These are phyloP conservation scores for Coemansia sp. DNA, from an alignment of 192 early-diverging fungal species.

Conservation along the genomic window DNA sequence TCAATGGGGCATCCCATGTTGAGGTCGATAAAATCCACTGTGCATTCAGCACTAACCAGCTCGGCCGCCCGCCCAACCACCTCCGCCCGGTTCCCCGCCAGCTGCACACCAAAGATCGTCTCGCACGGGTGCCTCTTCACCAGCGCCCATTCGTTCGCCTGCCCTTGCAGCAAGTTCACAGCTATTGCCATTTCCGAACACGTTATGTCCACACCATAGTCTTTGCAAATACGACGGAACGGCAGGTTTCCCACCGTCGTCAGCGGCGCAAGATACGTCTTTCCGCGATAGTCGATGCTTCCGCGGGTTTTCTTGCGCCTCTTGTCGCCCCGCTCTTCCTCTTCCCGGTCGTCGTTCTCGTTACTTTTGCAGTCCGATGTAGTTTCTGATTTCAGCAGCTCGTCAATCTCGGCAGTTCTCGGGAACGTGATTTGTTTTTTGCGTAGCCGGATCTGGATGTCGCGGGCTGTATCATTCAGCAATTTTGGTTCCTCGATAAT, in stretches of 20 bases:
- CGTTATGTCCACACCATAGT: slow-evolving; percentile 92
- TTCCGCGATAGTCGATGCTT: slow-evolving; percentile 73
- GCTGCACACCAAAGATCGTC: slow-evolving; percentile 90
- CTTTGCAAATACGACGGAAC: slow-evolving; percentile 92
- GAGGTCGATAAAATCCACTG: slow-evolving; percentile 93
- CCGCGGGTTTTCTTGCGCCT: slow-evolving; percentile 14
- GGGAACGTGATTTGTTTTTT: slow-evolving; percentile 48
- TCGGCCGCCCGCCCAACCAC: slow-evolving; percentile 66
- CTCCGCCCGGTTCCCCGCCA: slow-evolving; percentile 67
- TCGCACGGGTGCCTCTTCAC: slow-evolving; percentile 82
- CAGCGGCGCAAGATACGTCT: slow-evolving; percentile 91
- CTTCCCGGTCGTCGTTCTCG: not conserved
- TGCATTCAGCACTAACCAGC: slow-evolving; percentile 62
- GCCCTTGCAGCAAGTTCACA: slow-evolving; percentile 65
- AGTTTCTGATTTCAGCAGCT: slow-evolving; percentile 21
- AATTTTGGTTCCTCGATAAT: slow-evolving; percentile 23
- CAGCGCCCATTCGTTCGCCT: slow-evolving; percentile 78
- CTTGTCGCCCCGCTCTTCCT: slow-evolving; percentile 18
- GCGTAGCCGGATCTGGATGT: slow-evolving; percentile 32
- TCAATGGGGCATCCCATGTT: slow-evolving; percentile 98
- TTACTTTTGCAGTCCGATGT: not conserved
- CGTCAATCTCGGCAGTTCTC: slow-evolving; percentile 40
- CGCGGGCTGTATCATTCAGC: slow-evolving; percentile 22
- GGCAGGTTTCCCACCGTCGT: slow-evolving; percentile 98
- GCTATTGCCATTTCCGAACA: slow-evolving; percentile 95